phyloP scores from a whole-genome alignment of 2,329 filamentous ascomycete genomes.

The Fusarium guadeloupense region DNA sequence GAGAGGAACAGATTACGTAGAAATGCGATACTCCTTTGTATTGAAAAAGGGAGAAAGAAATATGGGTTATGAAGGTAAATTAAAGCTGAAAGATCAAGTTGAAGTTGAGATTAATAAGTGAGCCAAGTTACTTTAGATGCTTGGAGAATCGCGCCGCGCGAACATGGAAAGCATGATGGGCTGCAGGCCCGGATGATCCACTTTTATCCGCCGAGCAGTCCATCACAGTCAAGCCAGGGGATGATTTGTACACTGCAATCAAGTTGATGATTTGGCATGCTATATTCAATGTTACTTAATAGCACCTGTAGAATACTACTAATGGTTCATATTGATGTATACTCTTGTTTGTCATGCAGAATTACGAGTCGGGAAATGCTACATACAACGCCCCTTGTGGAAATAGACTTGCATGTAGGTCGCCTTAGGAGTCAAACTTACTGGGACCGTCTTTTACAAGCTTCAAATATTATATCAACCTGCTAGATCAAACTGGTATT shows the following conservation, averaged over 20 bases:
- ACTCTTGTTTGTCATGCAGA: too few species aligned
- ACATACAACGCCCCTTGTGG: too few species aligned
- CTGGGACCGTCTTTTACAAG: too few species aligned
- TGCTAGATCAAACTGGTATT: too few species aligned
- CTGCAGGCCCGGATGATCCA: neutral
- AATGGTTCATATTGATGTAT: too few species aligned
- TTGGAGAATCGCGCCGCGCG: slow-evolving; percentile 12
- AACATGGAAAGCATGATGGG: slow-evolving; percentile 2
- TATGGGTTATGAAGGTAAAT: neutral
- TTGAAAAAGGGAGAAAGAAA: neutral
- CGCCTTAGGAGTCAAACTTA: too few species aligned
- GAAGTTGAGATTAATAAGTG: neutral
- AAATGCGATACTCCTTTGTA: neutral
- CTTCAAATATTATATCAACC: too few species aligned
- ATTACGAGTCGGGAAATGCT: too few species aligned
- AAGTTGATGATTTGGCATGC: too few species aligned
- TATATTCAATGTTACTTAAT: too few species aligned
- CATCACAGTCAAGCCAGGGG: neutral
- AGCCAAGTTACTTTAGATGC: neutral
- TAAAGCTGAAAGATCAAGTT: slow-evolving; percentile 1
- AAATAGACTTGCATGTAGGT: too few species aligned
- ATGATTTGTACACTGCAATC: neutral
- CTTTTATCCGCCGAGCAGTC: slow-evolving; percentile 24
- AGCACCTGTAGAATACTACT: too few species aligned
- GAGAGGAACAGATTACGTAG: neutral